These are phyloP conservation scores for Fusarium sp. DNA, from an alignment of 2,329 filamentous ascomycete genomes.

Conservation along the genomic window DNA sequence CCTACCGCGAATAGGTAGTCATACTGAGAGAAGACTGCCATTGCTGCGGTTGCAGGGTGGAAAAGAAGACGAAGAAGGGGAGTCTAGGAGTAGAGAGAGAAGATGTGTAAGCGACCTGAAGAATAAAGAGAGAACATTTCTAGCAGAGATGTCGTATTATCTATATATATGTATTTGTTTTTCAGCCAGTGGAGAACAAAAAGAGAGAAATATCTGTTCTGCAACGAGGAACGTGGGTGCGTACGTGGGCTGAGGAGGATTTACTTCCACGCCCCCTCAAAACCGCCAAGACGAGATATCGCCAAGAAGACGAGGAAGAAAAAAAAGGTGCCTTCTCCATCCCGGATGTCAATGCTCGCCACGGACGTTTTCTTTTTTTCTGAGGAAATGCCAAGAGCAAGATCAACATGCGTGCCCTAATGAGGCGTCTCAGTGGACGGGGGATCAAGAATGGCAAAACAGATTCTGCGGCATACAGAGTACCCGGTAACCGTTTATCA, in stretches of 20 bases:
- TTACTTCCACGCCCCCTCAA: slow-evolving; percentile 24
- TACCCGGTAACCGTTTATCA: background rate
- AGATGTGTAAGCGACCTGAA: slow-evolving; percentile 21
- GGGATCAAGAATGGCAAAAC: background rate
- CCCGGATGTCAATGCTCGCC: slow-evolving; percentile 13
- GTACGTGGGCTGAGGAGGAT: background rate
- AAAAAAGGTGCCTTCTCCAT: slow-evolving; percentile 5
- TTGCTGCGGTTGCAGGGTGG: slow-evolving; percentile 23
- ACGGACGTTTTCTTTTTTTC: slow-evolving; percentile 22
- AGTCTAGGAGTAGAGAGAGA: background rate
- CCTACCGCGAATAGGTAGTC: slow-evolving; percentile 74
- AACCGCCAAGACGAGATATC: slow-evolving; percentile 18
- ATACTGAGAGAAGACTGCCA: slow-evolving; percentile 60
- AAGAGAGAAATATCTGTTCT: slow-evolving; percentile 9
- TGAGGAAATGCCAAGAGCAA: slow-evolving; percentile 35
- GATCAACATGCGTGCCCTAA: slow-evolving; percentile 26
- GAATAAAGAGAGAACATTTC: background rate
- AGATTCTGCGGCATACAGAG: background rate
- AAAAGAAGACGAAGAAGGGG: background rate
- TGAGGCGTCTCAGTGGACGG: background rate
- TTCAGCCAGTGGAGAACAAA: slow-evolving; percentile 1
- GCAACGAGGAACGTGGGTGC: background rate
- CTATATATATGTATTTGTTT: slow-evolving; percentile 13
- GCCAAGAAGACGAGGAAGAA: slow-evolving; percentile 22
- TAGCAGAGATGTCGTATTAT: slow-evolving; percentile 20